These are phyloP conservation scores for Simplicillium aogashimaense DNA, from an alignment of 2,329 filamentous ascomycete species.

Conservation along the genomic window DNA sequence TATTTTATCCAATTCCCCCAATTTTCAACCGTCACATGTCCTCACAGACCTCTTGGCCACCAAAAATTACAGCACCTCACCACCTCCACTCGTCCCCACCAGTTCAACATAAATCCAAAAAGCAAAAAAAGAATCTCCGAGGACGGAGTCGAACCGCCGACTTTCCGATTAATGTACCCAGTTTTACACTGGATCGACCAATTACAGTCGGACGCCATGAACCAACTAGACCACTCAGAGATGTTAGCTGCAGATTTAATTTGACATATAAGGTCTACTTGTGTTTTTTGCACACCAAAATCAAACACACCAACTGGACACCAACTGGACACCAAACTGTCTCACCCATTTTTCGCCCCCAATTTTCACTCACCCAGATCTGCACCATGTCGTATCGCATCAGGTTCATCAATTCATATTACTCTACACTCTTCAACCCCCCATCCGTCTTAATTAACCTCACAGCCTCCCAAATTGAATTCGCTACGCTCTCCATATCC, in stretches of 20 bases:
- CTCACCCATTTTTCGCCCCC: not conserved
- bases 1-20: too few species aligned
- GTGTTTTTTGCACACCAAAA: not conserved
- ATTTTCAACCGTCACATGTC: too few species aligned
- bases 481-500: slow-evolving; percentile 45
- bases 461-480: slow-evolving; percentile 44
- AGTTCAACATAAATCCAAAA: not conserved
- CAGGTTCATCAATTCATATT: slow-evolving; percentile 2
- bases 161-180: slow-evolving; percentile 12
- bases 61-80: too few species aligned
- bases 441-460: slow-evolving; percentile 29
- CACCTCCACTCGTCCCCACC: too few species aligned
- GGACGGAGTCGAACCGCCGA: slow-evolving; percentile 18
- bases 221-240: slow-evolving; percentile 18
- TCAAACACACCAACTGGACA: not conserved
- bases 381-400: too few species aligned
- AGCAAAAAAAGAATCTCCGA: slow-evolving; percentile 8
- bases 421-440: slow-evolving; percentile 31
- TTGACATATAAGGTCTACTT: not conserved
- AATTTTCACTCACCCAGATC: not conserved
- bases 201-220: slow-evolving; percentile 17
- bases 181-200: not conserved
- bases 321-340: too few species aligned
- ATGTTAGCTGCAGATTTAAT: slow-evolving; percentile 4
- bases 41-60: too few species aligned